Percentiles rank a stretch among this genome's conserved stretches.
Conservation (phyloP, 2,329 filamentous ascomycete species). For the Blumeria graminis region DNA sequence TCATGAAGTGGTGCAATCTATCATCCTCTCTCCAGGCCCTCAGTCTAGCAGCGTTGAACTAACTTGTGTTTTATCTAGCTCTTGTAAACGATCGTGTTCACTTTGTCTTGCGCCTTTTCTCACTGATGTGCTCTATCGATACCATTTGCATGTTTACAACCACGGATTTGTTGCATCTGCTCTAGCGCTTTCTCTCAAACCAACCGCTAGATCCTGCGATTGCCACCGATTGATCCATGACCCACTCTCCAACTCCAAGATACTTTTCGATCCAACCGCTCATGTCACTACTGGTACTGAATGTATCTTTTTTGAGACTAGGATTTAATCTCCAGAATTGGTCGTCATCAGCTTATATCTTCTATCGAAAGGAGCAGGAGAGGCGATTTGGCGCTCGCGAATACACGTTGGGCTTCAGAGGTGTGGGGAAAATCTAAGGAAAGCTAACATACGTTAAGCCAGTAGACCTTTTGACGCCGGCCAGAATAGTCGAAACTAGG, state of each 20-base stretch:
- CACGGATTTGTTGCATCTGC: conserved; percentile 10
- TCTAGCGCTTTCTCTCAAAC: conserved; percentile 67
- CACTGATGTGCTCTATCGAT: too few relatives aligned
- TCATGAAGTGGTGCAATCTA: too few relatives aligned
- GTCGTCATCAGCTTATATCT: conserved; percentile 20
- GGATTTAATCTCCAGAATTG: conserved; percentile 25
- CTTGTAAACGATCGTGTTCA: too few relatives aligned
- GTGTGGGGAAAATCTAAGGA: not conserved
- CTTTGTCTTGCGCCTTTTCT: too few relatives aligned
- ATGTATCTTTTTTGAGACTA: conserved; percentile 71
- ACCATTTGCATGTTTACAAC: too few relatives aligned
- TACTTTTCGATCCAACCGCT: conserved; percentile 84
- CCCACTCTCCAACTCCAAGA: conserved; percentile 83
- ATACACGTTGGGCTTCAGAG: not conserved
- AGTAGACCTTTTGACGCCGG: conserved; percentile 90
- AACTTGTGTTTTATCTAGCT: too few relatives aligned
- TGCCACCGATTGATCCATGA: conserved; percentile 93
- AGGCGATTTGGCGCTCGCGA: not conserved
- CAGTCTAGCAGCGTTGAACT: too few relatives aligned
- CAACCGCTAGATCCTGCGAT: conserved; percentile 70
- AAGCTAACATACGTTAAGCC: conserved; percentile 68
- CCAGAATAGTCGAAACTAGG: conserved; percentile 79
- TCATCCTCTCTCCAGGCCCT: too few relatives aligned
- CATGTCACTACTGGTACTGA: conserved; percentile 62
- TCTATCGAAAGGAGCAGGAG: conserved; percentile 13